Evolutionary conservation across 164 flowering plant genomes (phyloP).

Genomic region (Piper betle): DNA sequence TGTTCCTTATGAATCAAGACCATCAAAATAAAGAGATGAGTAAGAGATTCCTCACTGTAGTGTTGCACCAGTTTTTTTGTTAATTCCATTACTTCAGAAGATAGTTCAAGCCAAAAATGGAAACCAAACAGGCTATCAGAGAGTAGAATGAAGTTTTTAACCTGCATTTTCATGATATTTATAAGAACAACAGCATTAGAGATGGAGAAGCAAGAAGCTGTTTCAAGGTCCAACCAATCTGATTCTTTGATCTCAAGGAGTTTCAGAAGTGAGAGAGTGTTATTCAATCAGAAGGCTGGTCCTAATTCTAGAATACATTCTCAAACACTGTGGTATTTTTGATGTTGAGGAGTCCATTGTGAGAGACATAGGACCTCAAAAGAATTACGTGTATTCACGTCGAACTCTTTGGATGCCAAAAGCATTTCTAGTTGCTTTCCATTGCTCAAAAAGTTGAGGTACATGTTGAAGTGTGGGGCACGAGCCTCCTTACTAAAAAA

Average conservation of each 20-base stretch:
- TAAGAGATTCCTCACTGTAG: no score
- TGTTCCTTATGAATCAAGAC: no score
- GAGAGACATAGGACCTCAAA: constrained; percentile 93
- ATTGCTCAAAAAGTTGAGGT: constrained; percentile 65
- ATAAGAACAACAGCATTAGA: constrained; percentile 70
- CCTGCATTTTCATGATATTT: constrained; percentile 60
- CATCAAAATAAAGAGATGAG: no score
- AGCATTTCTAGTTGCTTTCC: constrained; percentile 57
- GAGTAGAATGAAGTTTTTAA: constrained; percentile 76
- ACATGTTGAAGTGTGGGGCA: neutral
- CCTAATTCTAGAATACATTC: constrained; percentile 41
- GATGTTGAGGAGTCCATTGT: constrained; percentile 60
- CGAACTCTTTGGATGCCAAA: constrained; percentile 62
- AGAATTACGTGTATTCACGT: constrained; percentile 67
- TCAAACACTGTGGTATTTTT: constrained; percentile 66
- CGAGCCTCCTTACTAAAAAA: no score
- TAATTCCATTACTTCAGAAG: no score
- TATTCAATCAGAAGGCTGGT: constrained; percentile 22
- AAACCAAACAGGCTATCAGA: constrained; percentile 69
- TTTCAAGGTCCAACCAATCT: constrained; percentile 31
- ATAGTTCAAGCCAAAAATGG: constrained; percentile 18
- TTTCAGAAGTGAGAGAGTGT: constrained; percentile 37
- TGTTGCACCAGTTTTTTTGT: no score
- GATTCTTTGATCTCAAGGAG: constrained; percentile 40
- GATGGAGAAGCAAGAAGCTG: constrained; percentile 48